Evolutionary conservation across 768 basidiomycete genomes (phyloP).

Genomic region (Tephrocybe rancida): DNA sequence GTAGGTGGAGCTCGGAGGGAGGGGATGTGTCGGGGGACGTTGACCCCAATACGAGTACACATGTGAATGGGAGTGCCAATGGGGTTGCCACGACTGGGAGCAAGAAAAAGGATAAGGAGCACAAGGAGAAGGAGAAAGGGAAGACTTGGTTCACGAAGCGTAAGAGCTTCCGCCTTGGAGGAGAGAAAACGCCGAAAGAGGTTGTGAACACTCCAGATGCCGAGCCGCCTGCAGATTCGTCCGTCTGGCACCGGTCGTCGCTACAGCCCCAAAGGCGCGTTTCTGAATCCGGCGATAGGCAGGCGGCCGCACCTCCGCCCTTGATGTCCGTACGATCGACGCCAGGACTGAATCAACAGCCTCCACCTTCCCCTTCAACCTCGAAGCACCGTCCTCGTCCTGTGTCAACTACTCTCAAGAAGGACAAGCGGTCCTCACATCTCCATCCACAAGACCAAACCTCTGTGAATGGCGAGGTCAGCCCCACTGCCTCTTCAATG

Average conservation of each 20-base stretch:
- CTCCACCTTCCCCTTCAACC: not conserved
- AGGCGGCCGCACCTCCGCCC: not conserved
- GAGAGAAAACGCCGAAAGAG: slow-evolving; percentile 29
- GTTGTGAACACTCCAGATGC: slow-evolving; percentile 5
- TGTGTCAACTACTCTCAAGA: slow-evolving; percentile 1
- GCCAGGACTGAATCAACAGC: slow-evolving; percentile 3
- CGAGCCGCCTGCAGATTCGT: not conserved
- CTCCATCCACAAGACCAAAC: slow-evolving; percentile 1
- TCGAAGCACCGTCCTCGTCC: slow-evolving; percentile 3
- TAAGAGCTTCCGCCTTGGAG: slow-evolving; percentile 46
- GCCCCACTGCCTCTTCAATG: slow-evolving; percentile 9
- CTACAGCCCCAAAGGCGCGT: slow-evolving; percentile 14
- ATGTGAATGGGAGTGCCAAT: slow-evolving; percentile 17
- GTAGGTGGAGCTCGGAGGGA: not conserved
- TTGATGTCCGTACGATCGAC: not conserved
- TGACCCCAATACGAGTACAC: slow-evolving; percentile 14
- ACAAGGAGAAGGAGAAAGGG: slow-evolving; percentile 31
- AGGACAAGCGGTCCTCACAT: not conserved
- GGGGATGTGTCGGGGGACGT: slow-evolving; percentile 1
- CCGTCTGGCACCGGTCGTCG: slow-evolving; percentile 11
- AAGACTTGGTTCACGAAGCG: slow-evolving; percentile 52
- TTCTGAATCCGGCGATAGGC: slow-evolving; percentile 9
- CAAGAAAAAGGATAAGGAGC: slow-evolving; percentile 28
- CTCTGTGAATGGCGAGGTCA: slow-evolving; percentile 11
- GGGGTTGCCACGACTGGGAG: not conserved